Conservation (phyloP, 2,329 filamentous ascomycete species). For the Samsoniella hepiali region DNA sequence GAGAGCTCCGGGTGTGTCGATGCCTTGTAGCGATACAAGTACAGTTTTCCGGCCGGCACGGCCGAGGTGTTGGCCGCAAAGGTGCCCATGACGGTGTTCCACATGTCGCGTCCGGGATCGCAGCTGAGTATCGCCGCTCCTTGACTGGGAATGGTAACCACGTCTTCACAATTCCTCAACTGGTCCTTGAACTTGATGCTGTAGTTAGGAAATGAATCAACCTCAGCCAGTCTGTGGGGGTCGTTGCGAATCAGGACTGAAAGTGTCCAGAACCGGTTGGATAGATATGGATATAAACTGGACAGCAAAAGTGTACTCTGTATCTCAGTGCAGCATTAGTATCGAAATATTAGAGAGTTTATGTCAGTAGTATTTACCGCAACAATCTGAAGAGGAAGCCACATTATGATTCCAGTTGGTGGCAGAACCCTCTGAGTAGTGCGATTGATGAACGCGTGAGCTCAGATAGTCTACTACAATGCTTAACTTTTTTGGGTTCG, state of each 20-base stretch:
- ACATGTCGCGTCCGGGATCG: not conserved
- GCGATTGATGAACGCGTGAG: not conserved
- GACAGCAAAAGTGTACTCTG: not conserved
- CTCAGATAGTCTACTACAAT: not conserved
- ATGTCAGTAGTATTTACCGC: not conserved
- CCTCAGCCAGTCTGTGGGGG: not conserved
- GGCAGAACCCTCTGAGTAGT: not conserved
- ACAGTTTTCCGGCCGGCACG: not conserved
- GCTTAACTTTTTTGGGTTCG: too few species aligned
- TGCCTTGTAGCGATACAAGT: not conserved
- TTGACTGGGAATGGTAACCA: not conserved
- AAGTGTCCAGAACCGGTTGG: not conserved
- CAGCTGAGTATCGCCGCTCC: not conserved
- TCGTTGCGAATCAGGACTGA: not conserved
- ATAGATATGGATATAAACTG: not conserved
- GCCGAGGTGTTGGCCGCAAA: not conserved
- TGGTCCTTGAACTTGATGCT: not conserved
- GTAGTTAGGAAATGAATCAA: not conserved
- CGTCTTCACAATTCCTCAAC: not conserved
- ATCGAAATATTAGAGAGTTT: not conserved
- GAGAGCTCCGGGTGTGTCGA: not conserved
- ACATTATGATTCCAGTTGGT: not conserved
- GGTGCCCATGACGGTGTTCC: not conserved
- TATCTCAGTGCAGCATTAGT: not conserved
- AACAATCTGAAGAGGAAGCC: not conserved